phyloP scores from a whole-genome alignment of 306 rosid genomes.

The Geum urbanum region DNA sequence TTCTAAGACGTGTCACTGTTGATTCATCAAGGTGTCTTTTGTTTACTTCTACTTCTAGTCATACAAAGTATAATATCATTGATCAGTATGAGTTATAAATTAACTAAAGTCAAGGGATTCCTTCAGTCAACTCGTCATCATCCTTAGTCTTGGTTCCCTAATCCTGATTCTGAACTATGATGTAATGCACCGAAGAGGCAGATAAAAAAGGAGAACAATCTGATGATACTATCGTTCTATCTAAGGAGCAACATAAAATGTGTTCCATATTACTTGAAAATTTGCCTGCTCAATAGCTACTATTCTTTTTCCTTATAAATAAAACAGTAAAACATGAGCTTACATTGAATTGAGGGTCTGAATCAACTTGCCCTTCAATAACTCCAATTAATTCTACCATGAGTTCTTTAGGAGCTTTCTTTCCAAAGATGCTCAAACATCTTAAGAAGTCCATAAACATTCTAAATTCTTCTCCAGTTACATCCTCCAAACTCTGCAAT shows the following conservation, averaged over 20 bases:
- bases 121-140: background rate
- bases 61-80: background rate
- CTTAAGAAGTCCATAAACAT: constrained; percentile 90
- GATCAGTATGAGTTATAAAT: background rate
- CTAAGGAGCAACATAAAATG: background rate
- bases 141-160: background rate
- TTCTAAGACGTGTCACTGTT: background rate
- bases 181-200: background rate
- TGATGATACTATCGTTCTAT: background rate
- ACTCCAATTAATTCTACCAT: constrained; percentile 88
- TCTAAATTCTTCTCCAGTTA: constrained; percentile 80
- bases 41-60: background rate
- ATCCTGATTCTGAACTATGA: background rate
- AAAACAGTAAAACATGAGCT: constrained; percentile 24
- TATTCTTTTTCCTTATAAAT: background rate
- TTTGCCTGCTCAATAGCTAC: background rate
- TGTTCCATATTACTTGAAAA: background rate
- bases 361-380: constrained; percentile 95
- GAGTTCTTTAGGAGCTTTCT: constrained; percentile 74
- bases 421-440: constrained; percentile 81
- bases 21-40: background rate
- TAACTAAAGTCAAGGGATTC: background rate
- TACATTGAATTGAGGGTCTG: constrained; percentile 78
- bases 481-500: constrained; percentile 82
- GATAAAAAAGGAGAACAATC: background rate